Evolutionary conservation across 192 early-diverging fungal genomes (phyloP).

Genomic region (Coemansia sp.): DNA sequence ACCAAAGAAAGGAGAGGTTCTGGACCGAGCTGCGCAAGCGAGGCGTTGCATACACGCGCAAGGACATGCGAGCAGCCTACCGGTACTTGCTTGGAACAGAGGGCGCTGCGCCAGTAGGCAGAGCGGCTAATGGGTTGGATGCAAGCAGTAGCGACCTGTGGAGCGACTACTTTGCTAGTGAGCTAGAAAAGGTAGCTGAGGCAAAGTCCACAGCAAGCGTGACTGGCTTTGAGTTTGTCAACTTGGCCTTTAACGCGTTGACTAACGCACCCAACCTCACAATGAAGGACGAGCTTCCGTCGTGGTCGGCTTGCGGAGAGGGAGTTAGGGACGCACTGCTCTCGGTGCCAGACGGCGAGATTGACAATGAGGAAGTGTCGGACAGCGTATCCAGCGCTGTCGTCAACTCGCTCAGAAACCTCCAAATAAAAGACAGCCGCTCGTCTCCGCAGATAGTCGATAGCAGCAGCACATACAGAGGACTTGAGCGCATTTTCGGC

Average conservation of each 20-base stretch:
- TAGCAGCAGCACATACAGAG: neutral
- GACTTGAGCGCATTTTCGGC: constrained; percentile 5
- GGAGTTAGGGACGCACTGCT: constrained; percentile 5
- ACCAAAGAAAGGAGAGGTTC: neutral
- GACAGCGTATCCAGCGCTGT: neutral
- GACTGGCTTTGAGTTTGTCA: neutral
- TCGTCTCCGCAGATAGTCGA: neutral
- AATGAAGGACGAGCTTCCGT: constrained; percentile 13
- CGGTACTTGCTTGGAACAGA: neutral
- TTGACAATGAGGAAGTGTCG: neutral
- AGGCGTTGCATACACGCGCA: constrained; percentile 19
- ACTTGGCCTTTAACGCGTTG: neutral
- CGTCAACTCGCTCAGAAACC: neutral
- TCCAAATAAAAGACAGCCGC: neutral
- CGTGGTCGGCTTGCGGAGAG: constrained; percentile 12
- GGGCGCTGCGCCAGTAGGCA: neutral
- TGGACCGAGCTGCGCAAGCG: constrained; percentile 32
- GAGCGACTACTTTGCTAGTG: neutral
- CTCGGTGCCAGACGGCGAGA: neutral
- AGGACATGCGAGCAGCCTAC: constrained; percentile 24
- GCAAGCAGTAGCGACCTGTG: neutral
- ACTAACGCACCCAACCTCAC: neutral
- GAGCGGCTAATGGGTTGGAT: neutral
- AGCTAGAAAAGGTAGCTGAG: neutral
- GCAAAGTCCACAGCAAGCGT: neutral